Conservation (phyloP, 805 yeast genomes). For the Teunomyces cretensis region DNA sequence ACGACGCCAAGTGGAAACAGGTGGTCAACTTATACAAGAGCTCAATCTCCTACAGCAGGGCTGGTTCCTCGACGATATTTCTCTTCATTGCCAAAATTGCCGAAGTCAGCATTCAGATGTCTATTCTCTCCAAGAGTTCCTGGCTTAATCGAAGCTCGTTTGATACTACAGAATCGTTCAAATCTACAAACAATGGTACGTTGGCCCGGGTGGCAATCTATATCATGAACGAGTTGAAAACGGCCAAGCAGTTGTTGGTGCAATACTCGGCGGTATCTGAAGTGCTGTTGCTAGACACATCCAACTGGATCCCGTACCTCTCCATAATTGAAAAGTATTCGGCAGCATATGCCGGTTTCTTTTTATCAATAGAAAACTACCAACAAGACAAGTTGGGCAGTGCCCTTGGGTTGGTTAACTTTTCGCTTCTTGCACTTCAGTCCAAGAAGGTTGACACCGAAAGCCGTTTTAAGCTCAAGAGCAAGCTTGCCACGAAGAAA, state of each 20-base stretch:
- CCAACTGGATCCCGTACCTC: conserved; percentile 32
- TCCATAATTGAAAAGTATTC: conserved; percentile 32
- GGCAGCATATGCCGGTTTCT: conserved; percentile 44
- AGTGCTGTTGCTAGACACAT: conserved; percentile 5
- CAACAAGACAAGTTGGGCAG: conserved; percentile 45
- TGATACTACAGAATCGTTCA: conserved; percentile 7
- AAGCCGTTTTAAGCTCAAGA: conserved; percentile 20
- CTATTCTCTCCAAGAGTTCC: conserved; percentile 37
- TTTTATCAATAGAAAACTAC: conserved; percentile 45
- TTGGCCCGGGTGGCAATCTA: conserved; percentile 46
- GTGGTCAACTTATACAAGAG: conserved; percentile 32
- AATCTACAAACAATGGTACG: conserved; percentile 36
- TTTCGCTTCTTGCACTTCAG: conserved; percentile 35
- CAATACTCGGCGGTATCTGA: not conserved
- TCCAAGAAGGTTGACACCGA: conserved; percentile 23
- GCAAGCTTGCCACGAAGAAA: conserved; percentile 26
- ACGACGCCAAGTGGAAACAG: conserved; percentile 36
- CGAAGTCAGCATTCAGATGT: conserved; percentile 36
- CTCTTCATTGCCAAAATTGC: conserved; percentile 23
- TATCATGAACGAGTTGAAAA: conserved; percentile 32
- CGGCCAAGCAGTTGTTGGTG: conserved; percentile 2
- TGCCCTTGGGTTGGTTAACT: conserved; percentile 46
- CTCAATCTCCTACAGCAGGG: conserved; percentile 25
- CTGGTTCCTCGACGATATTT: conserved; percentile 19
- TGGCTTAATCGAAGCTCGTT: conserved; percentile 32